Evolutionary conservation across 2,329 filamentous ascomycete genomes (phyloP).

Genomic region (Beauveria varroae): DNA sequence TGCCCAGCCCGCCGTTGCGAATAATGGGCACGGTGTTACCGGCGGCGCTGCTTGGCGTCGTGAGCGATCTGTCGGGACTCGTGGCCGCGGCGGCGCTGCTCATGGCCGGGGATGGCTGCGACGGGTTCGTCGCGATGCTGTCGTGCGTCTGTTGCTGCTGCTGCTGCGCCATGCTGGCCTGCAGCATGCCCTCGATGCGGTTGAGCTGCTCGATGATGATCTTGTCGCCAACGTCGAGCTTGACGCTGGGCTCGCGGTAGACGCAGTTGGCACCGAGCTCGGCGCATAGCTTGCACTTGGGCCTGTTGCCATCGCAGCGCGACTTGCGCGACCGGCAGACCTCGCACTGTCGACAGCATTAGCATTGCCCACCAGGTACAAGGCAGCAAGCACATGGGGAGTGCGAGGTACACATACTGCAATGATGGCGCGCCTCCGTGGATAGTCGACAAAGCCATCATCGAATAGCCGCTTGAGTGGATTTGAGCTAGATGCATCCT

Average conservation of each 20-base stretch:
- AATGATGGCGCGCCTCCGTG: slow-evolving; percentile 56
- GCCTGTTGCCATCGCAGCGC: slow-evolving; percentile 69
- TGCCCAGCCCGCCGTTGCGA: slow-evolving; percentile 60
- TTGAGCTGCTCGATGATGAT: slow-evolving; percentile 72
- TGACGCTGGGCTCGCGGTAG: slow-evolving; percentile 79
- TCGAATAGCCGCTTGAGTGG: slow-evolving; percentile 56
- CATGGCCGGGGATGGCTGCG: slow-evolving; percentile 56
- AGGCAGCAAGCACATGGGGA: background rate
- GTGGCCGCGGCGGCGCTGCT: slow-evolving; percentile 56
- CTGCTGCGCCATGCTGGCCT: slow-evolving; percentile 55
- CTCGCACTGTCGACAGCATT: slow-evolving; percentile 52
- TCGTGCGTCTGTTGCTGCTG: slow-evolving; percentile 17
- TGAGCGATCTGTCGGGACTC: slow-evolving; percentile 40
- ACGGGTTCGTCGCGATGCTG: slow-evolving; percentile 35
- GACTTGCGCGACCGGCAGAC: slow-evolving; percentile 76
- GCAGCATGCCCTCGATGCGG: slow-evolving; percentile 72
- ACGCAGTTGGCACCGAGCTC: slow-evolving; percentile 77
- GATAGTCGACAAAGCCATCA: slow-evolving; percentile 55
- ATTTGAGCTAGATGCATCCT: slow-evolving; percentile 30
- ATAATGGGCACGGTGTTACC: slow-evolving; percentile 43
- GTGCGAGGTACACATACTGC: slow-evolving; percentile 41
- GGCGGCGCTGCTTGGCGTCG: background rate
- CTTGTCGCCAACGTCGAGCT: slow-evolving; percentile 80
- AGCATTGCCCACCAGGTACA: slow-evolving; percentile 11
- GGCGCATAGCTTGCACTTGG: slow-evolving; percentile 77